phyloP scores from a whole-genome alignment of 2,329 filamentous ascomycete genomes.

The Alternaria ethzedia region DNA sequence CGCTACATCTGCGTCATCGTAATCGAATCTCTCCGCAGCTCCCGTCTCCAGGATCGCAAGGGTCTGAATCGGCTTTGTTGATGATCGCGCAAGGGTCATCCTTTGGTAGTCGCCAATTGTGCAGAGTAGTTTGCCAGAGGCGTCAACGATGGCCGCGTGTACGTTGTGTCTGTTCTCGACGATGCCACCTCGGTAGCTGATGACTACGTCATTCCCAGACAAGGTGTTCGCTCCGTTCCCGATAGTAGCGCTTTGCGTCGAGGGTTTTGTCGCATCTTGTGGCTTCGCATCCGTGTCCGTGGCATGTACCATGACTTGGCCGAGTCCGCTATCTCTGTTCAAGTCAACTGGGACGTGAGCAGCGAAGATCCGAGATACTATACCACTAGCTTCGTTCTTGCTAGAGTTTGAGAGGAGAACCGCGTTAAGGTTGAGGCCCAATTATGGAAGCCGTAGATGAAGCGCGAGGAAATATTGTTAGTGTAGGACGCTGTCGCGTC shows the following conservation, averaged over 20 bases:
- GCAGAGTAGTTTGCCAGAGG: neutral
- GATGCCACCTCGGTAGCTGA: neutral
- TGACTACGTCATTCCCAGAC: neutral
- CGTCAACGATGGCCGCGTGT: neutral
- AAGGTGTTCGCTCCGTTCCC: accelerated
- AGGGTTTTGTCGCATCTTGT: neutral
- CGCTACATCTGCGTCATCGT: neutral
- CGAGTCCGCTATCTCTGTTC: neutral
- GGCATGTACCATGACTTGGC: neutral
- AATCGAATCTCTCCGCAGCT: neutral
- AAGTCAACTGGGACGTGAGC: neutral
- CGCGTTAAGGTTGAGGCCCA: neutral
- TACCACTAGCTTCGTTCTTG: neutral
- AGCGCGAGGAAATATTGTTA: neutral
- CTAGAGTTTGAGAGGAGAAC: neutral
- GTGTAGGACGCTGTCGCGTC: neutral
- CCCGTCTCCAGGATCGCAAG: neutral
- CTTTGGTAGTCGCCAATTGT: neutral
- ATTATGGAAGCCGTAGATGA: neutral
- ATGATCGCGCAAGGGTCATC: neutral
- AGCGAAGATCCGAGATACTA: neutral
- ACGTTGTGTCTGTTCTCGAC: neutral
- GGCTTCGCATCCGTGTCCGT: neutral
- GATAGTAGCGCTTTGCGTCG: neutral
- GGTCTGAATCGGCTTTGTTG: neutral